Evolutionary conservation across 257 asterid genomes (phyloP).

Genomic region (Linderniella brevidens): DNA sequence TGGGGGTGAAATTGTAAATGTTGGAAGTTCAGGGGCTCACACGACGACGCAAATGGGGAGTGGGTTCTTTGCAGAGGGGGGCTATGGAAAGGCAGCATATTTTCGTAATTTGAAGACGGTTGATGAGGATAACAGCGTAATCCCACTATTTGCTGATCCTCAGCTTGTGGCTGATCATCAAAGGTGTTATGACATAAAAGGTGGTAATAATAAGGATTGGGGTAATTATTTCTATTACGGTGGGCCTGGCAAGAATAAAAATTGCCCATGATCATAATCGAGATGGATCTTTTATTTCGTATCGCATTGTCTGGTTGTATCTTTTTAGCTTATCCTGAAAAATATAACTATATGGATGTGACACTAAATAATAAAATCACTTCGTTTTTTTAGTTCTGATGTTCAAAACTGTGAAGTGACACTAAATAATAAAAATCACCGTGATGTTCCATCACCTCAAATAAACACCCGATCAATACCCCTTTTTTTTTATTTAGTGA

Average conservation of each 20-base stretch:
- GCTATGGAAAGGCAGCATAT: not conserved
- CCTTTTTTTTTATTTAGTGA: too few relatives aligned
- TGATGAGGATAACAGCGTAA: not conserved
- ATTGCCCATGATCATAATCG: not conserved
- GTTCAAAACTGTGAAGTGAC: too few relatives aligned
- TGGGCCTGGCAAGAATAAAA: slow-evolving; percentile 1
- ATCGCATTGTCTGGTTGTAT: too few relatives aligned
- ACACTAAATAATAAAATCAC: too few relatives aligned
- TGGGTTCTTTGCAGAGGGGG: not conserved
- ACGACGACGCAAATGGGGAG: slow-evolving; percentile 6
- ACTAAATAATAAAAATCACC: too few relatives aligned
- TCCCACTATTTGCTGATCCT: not conserved
- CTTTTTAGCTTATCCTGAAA: too few relatives aligned
- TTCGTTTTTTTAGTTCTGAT: too few relatives aligned
- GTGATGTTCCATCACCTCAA: too few relatives aligned
- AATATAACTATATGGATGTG: too few relatives aligned
- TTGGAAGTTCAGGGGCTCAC: slow-evolving; percentile 2
- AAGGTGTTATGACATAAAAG: not conserved
- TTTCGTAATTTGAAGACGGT: not conserved
- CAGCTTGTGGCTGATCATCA: not conserved
- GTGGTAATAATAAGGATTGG: not conserved
- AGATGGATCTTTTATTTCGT: not conserved
- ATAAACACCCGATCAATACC: too few relatives aligned
- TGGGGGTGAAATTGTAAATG: slow-evolving; percentile 31
- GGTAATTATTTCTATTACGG: not conserved